A percentile compares a stretch with the other conserved stretches of the same genome.
phyloP scores from a whole-genome alignment of 352 stramenopile genomes.

The Pythium pectinolyticum region DNA sequence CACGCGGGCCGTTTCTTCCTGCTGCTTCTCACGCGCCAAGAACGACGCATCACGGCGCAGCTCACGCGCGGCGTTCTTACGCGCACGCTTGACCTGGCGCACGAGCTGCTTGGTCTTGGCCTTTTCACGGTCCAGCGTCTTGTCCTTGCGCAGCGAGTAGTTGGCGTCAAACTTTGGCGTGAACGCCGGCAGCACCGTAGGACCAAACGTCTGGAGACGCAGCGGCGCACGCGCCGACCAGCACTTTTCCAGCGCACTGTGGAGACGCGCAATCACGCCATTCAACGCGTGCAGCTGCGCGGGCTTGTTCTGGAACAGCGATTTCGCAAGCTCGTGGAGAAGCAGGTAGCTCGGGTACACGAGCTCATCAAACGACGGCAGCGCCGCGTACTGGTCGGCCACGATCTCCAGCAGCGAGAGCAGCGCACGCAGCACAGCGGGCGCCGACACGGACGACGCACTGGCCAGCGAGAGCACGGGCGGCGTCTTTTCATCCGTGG shows the following conservation, averaged over 20 bases:
- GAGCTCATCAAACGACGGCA: constrained; percentile 76
- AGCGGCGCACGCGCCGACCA: constrained; percentile 57
- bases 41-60: constrained; percentile 94
- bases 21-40: constrained; percentile 91
- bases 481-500: constrained; percentile 21
- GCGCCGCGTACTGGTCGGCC: constrained; percentile 53
- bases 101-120: constrained; percentile 90
- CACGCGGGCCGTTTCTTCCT: constrained; percentile 79
- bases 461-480: constrained; percentile 42
- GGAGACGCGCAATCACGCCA: constrained; percentile 45
- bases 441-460: constrained; percentile 44
- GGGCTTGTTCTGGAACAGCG: constrained; percentile 28
- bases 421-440: constrained; percentile 45
- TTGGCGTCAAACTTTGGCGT: constrained; percentile 90
- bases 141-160: constrained; percentile 92
- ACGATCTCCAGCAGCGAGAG: constrained; percentile 49
- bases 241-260: constrained; percentile 44
- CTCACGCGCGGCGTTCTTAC: constrained; percentile 95
- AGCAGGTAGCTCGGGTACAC: constrained; percentile 72
- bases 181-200: constrained; percentile 73
- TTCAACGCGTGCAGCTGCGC: too few relatives aligned
- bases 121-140: constrained; percentile 75
- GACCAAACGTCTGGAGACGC: constrained; percentile 75
- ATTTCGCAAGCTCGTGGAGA: constrained; percentile 58
- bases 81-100: constrained; percentile 95